These are phyloP conservation scores for Penicillium sp. DNA, from an alignment of 2,329 filamentous ascomycete species.

Conservation along the genomic window DNA sequence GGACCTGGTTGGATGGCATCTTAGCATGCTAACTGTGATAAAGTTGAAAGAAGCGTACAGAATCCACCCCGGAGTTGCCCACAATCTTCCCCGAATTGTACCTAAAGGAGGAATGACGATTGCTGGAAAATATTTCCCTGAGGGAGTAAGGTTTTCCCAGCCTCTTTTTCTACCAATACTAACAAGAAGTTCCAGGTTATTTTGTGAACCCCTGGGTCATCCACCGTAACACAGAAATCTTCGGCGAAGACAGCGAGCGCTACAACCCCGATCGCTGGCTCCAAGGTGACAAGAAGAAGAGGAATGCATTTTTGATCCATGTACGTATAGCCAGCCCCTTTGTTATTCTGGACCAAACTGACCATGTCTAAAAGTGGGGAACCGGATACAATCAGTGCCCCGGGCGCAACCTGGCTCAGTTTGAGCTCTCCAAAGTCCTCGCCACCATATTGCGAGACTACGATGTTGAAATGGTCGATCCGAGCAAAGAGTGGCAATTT, in stretches of 20 bases:
- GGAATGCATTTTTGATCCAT: constrained; percentile 15
- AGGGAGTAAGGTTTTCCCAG: constrained; percentile 20
- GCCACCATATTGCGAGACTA: constrained; percentile 11
- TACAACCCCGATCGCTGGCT: constrained; percentile 28
- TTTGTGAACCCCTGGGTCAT: constrained; percentile 37
- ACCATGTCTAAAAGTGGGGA: constrained; percentile 4
- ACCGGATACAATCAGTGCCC: constrained; percentile 16
- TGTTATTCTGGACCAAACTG: background rate
- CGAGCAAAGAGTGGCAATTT: constrained; percentile 7
- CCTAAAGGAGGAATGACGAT: constrained; percentile 34
- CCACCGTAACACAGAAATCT: constrained; percentile 21
- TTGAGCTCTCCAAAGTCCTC: constrained; percentile 12
- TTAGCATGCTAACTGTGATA: background rate
- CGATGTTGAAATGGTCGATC: constrained; percentile 9
- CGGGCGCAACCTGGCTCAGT: constrained; percentile 11
- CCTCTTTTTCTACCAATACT: background rate
- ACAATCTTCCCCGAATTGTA: constrained; percentile 31
- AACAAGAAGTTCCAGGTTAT: constrained; percentile 7
- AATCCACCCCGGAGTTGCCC: constrained; percentile 32
- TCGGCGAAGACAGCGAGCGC: constrained; percentile 22
- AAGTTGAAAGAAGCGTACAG: constrained; percentile 41
- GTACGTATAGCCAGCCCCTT: constrained; percentile 3
- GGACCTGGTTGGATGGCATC: background rate
- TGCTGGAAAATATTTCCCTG: constrained; percentile 26
- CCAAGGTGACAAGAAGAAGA: background rate